Evolutionary conservation across 495 filamentous ascomycete species (phyloP).

Genomic region (Collariella sp.): DNA sequence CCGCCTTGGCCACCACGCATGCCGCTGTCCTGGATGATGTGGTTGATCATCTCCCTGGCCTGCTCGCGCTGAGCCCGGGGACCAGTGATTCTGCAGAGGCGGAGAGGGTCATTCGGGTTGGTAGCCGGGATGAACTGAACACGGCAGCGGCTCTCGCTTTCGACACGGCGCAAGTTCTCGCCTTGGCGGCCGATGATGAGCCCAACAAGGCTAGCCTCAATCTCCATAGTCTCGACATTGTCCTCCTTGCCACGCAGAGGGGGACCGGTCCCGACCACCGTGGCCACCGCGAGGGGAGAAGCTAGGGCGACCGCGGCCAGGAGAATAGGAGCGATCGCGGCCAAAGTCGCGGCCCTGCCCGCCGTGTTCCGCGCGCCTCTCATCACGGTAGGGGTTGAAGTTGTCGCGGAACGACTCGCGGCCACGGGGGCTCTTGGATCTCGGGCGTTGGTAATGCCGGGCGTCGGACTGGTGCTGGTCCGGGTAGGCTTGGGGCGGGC

Average conservation of each 20-base stretch:
- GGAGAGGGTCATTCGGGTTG: constrained; percentile 53
- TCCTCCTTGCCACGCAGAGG: constrained; percentile 47
- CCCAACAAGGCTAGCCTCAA: constrained; percentile 70
- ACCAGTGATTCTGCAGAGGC: constrained; percentile 72
- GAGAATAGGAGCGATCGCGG: constrained; percentile 57
- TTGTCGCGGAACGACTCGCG: constrained; percentile 61
- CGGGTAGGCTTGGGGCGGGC: constrained; percentile 32
- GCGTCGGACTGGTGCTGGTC: constrained; percentile 34
- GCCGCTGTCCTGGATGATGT: constrained; percentile 75
- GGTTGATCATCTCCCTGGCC: constrained; percentile 65
- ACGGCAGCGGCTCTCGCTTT: constrained; percentile 61
- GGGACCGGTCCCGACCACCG: constrained; percentile 46
- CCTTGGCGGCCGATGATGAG: constrained; percentile 78
- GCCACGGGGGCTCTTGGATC: constrained; percentile 57
- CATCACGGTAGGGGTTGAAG: constrained; percentile 67
- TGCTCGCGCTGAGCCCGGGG: constrained; percentile 53
- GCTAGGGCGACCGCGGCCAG: constrained; percentile 41
- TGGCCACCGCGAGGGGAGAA: constrained; percentile 42
- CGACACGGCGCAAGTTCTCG: constrained; percentile 71
- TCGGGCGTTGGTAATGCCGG: constrained; percentile 51
- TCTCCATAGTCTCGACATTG: constrained; percentile 61
- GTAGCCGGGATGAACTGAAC: constrained; percentile 76
- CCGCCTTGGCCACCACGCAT: constrained; percentile 42
- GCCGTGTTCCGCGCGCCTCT: constrained; percentile 47
- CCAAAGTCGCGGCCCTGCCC: constrained; percentile 40